Base-by-base conservation (phyloP, 2,329 filamentous ascomycete species). In the Penicillium sp. region DNA sequence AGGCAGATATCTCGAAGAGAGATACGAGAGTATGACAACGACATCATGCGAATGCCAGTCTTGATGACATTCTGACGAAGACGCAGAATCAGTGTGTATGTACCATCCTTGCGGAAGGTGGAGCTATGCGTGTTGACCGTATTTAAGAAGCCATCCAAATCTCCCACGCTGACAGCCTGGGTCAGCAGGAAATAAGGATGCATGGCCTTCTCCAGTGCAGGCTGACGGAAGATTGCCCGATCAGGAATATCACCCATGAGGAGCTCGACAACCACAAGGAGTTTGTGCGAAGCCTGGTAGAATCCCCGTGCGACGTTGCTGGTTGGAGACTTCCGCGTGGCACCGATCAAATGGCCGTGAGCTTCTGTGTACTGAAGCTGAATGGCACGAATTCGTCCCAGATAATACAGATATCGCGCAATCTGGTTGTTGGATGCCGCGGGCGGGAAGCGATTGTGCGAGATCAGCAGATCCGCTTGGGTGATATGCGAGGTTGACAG, bases 11-110 rank as follows among this genome's bases (percentile, higher is more conserved):
- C 93, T 49, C 93, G 86, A 47, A 98, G 80, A 1, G 91, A 96
- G 64, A 98, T 98, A 54, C 91, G 88, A 51, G 91, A 95, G 76
- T 98, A 98, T 18, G 90, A 95, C 55, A 98, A 78, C 36, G 91
- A 97, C 82, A 98, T 95, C 90, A 97, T 96, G 60, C 93, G 89
- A 55, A 98, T 95, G 57, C 93, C 93, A 3, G 93, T 98, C 78
- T 95, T 95, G 82, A 98, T 97, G 65, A 98, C 93, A 66, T 98
- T 98, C 73, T 98, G 93, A 60, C 93, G 85, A 53, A 98, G 79
- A 54, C 93, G 90, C 54, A 97, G 80, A 61, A 97, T 94, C 49
- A 98, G 79, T 9, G 90, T 95, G 76, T 97, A 97, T 18, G 91
- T 97, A 48, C 88, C 88, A 67, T 98, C 93, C 57, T 86, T 85